These are phyloP conservation scores for Nevesoporus exiguus DNA, from an alignment of 768 basidiomycete genomes.

Conservation along the genomic window DNA sequence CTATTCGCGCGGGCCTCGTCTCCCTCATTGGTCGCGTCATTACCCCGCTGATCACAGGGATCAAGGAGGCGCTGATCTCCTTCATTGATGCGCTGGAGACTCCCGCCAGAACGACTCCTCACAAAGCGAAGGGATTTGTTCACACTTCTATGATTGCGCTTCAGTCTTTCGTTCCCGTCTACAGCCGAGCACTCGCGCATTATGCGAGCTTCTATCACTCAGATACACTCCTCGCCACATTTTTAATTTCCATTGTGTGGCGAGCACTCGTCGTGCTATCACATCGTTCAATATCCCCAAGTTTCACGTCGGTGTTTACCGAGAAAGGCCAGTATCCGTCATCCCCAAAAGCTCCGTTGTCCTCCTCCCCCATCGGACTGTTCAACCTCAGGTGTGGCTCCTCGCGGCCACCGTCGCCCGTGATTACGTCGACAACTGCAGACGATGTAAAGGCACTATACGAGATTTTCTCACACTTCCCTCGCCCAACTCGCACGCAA, in stretches of 20 bases:
- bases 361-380: conserved; percentile 53
- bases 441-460: conserved; percentile 61
- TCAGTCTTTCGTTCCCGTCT: conserved; percentile 58
- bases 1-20: conserved; percentile 65
- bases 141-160: conserved; percentile 64
- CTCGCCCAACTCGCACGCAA: conserved; percentile 53
- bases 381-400: conserved; percentile 65
- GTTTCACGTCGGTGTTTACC: conserved; percentile 34
- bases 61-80: conserved; percentile 59
- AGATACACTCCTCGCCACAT: conserved; percentile 61
- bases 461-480: conserved; percentile 57
- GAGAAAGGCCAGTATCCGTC: conserved; percentile 43
- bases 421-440: conserved; percentile 41
- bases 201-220: conserved; percentile 52
- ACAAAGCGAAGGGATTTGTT: conserved; percentile 13
- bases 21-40: conserved; percentile 66
- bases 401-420: conserved; percentile 65
- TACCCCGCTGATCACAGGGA: conserved; percentile 57
- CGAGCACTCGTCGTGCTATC: conserved; percentile 67
- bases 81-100: conserved; percentile 61
- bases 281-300: conserved; percentile 49
- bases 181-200: conserved; percentile 53
- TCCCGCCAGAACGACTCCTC: conserved; percentile 31
- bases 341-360: conserved; percentile 44
- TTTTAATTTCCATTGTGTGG: conserved; percentile 75